Evolutionary conservation across 2,329 filamentous ascomycete species (phyloP).

Genomic region (Alternaria novae-zelandiae): DNA sequence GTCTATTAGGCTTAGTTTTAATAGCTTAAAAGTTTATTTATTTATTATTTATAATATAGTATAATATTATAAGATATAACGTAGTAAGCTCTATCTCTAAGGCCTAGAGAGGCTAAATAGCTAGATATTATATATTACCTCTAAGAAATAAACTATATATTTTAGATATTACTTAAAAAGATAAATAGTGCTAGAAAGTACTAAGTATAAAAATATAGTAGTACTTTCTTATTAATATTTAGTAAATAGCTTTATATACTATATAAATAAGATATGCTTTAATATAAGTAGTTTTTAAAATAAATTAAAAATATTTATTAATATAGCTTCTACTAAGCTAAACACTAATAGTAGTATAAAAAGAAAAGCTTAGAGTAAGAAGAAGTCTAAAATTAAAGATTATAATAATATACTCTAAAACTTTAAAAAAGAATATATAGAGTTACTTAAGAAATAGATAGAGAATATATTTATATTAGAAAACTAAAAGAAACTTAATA

Average conservation of each 20-base stretch:
- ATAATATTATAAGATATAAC: no score
- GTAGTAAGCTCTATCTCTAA: no score
- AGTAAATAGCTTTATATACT: not conserved
- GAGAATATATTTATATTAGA: not conserved
- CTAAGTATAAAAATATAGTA: not conserved
- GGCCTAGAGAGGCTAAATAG: no score
- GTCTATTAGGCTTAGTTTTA: no score
- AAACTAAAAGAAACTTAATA: not conserved
- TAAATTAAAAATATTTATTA: not conserved
- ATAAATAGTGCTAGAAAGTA: not conserved
- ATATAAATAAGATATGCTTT: conserved; percentile 1
- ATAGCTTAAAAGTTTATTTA: no score
- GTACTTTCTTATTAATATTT: not conserved
- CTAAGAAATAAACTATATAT: not conserved
- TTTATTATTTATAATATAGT: no score
- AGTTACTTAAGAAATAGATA: not conserved
- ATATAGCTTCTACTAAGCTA: not conserved
- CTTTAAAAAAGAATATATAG: conserved; percentile 5
- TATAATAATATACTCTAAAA: not conserved
- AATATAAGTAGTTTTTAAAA: not conserved
- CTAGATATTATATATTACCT: not conserved
- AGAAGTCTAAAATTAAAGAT: not conserved
- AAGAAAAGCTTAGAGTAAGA: not conserved
- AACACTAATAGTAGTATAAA: not conserved
- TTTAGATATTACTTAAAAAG: not conserved